Conservation (phyloP, 495 filamentous ascomycete genomes). For the Podospora anserina region DNA sequence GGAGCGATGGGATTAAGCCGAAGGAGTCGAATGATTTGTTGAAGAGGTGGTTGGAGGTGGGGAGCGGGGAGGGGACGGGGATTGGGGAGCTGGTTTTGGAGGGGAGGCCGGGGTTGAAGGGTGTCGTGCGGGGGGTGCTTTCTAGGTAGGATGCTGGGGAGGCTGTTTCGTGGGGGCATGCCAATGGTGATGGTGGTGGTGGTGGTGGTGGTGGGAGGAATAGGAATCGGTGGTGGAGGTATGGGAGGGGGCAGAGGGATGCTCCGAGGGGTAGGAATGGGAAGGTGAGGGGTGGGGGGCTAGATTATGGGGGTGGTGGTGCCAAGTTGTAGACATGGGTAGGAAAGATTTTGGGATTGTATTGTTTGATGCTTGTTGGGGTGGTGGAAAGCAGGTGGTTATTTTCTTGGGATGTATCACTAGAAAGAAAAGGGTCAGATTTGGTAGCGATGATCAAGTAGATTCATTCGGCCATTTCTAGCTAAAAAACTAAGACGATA, state of each 20-base stretch:
- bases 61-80: slow-evolving; percentile 43
- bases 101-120: slow-evolving; percentile 40
- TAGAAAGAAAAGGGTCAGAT: neutral
- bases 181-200: neutral
- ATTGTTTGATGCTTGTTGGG: neutral
- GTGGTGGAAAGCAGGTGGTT: neutral
- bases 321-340: neutral
- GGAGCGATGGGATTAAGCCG: slow-evolving; percentile 68
- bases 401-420: neutral
- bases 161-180: neutral
- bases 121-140: slow-evolving; percentile 43
- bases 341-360: neutral
- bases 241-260: neutral
- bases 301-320: neutral
- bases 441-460: neutral
- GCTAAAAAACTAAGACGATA: neutral
- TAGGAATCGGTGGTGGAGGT: neutral
- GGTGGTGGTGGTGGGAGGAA: neutral
- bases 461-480: neutral
- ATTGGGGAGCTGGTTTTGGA: slow-evolving; percentile 50
- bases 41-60: slow-evolving; percentile 57
- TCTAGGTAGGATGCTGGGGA: slow-evolving; percentile 38
- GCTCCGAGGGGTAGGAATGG: neutral
- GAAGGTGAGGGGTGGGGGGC: neutral
- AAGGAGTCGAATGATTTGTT: slow-evolving; percentile 90